A percentile compares a stretch with the other conserved stretches of the same genome.
Evolutionary conservation across 2,329 filamentous ascomycete genomes (phyloP).

Genomic region (Alternaria consortialis): DNA sequence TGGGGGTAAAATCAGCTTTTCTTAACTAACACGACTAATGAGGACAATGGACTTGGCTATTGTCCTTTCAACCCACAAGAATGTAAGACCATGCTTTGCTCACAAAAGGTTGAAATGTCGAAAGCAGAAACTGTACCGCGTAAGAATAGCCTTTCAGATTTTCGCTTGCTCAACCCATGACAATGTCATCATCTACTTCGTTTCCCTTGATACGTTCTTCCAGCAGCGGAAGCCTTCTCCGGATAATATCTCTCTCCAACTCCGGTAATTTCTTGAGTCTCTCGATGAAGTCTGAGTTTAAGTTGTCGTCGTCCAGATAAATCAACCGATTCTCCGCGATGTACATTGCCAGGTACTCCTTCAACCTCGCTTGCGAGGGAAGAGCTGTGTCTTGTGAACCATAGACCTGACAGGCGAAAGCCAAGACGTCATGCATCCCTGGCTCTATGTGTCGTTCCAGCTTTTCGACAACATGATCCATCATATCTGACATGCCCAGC

Average conservation of each 20-base stretch:
- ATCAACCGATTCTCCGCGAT: conserved; percentile 35
- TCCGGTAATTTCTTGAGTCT: conserved; percentile 24
- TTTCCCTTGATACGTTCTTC: background rate
- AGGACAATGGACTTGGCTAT: background rate
- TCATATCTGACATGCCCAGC: conserved; percentile 37
- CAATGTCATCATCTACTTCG: background rate
- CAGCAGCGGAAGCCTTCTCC: conserved; percentile 1
- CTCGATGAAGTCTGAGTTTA: conserved; percentile 17
- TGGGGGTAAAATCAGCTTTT: background rate
- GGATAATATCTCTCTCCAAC: conserved; percentile 26
- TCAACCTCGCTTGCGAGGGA: conserved; percentile 14
- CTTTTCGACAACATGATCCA: conserved; percentile 38
- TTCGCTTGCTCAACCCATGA: background rate
- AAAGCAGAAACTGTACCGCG: background rate
- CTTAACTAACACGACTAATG: background rate
- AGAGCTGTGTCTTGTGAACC: background rate
- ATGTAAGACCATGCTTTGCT: background rate
- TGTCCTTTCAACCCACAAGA: background rate
- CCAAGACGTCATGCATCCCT: conserved; percentile 21
- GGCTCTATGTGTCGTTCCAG: conserved; percentile 10
- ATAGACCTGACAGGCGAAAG: conserved; percentile 29
- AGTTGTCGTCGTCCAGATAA: conserved; percentile 19
- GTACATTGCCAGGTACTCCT: conserved; percentile 20
- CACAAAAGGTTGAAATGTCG: background rate
- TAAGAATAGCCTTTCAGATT: background rate